A percentile compares a stretch with the other conserved stretches of the same genome.
Evolutionary conservation across 768 basidiomycete species (phyloP).

Genomic region (Leccinum incarnatum): DNA sequence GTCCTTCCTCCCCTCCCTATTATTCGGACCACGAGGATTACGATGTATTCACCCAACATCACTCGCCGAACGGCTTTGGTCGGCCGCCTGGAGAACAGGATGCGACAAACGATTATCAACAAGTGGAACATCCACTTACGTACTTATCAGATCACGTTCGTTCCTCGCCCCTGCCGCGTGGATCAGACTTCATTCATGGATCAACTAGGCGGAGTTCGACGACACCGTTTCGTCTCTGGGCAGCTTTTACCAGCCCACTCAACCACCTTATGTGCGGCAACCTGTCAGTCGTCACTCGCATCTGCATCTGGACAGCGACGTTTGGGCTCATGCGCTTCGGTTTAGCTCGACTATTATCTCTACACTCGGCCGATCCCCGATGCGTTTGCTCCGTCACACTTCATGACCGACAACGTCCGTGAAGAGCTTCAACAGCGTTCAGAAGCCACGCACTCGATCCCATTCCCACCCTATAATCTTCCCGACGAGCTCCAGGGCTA

Average conservation of each 20-base stretch:
- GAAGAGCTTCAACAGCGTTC: conserved; percentile 54
- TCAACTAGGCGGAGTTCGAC: conserved; percentile 32
- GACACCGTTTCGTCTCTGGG: conserved; percentile 22
- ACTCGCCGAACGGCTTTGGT: conserved; percentile 4
- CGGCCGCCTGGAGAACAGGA: conserved; percentile 18
- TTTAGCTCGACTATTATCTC: conserved; percentile 87
- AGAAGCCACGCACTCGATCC: conserved; percentile 39
- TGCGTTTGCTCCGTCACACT: conserved; percentile 61
- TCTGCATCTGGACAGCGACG: conserved; percentile 1
- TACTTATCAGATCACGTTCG: conserved; percentile 23
- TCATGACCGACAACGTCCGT: conserved; percentile 78
- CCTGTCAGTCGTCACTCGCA: conserved; percentile 48
- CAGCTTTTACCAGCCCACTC: conserved; percentile 40
- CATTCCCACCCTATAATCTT: conserved; percentile 50
- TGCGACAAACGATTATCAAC: conserved; percentile 21
- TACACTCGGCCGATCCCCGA: conserved; percentile 73
- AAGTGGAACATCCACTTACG: conserved; percentile 16
- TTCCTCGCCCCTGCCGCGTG: conserved; percentile 4
- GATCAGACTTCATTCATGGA: conserved; percentile 2
- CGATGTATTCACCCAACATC: conserved; percentile 27
- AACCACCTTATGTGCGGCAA: conserved; percentile 57
- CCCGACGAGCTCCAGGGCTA: conserved; percentile 91
- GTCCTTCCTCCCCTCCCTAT: conserved; percentile 29
- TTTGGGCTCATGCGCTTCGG: neutral
- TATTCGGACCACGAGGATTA: conserved; percentile 39